Evolutionary conservation across 2,329 filamentous ascomycete species (phyloP).

Genomic region (Chrysosporium queenslandicum): DNA sequence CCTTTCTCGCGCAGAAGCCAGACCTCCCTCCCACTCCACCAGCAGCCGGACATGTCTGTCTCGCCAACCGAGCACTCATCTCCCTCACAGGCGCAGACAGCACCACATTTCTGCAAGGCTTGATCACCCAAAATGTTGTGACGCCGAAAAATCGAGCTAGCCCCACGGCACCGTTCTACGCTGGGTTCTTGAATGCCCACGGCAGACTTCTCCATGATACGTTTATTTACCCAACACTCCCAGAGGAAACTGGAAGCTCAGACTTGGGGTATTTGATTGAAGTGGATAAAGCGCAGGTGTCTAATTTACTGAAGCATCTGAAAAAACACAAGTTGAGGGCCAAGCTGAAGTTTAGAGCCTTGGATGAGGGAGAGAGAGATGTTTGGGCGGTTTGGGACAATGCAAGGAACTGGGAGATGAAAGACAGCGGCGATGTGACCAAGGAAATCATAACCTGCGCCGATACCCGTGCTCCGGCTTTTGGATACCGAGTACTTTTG

Average conservation of each 20-base stretch:
- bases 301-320: constrained; percentile 58
- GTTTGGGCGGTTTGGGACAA: constrained; percentile 69
- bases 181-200: constrained; percentile 74
- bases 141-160: constrained; percentile 28
- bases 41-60: constrained; percentile 38
- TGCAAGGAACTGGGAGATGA: constrained; percentile 20
- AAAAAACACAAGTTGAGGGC: constrained; percentile 77
- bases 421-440: background rate
- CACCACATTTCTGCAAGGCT: constrained; percentile 75
- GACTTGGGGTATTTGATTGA: constrained; percentile 61
- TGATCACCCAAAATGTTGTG: constrained; percentile 65
- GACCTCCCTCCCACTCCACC: constrained; percentile 29
- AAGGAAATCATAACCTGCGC: constrained; percentile 27
- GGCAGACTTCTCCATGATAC: constrained; percentile 81
- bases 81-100: constrained; percentile 70
- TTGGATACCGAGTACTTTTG: constrained; percentile 32
- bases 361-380: constrained; percentile 54
- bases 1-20: constrained; percentile 3
- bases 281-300: constrained; percentile 59
- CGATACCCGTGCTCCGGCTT: constrained; percentile 33
- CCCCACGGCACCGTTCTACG: constrained; percentile 53
- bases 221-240: constrained; percentile 62
- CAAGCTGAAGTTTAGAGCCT: constrained; percentile 59
- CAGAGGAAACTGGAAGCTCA: constrained; percentile 16
- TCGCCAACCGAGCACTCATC: constrained; percentile 69